Base-by-base conservation (phyloP, 257 asterid species). In the Solanum bulbocastanum region DNA sequence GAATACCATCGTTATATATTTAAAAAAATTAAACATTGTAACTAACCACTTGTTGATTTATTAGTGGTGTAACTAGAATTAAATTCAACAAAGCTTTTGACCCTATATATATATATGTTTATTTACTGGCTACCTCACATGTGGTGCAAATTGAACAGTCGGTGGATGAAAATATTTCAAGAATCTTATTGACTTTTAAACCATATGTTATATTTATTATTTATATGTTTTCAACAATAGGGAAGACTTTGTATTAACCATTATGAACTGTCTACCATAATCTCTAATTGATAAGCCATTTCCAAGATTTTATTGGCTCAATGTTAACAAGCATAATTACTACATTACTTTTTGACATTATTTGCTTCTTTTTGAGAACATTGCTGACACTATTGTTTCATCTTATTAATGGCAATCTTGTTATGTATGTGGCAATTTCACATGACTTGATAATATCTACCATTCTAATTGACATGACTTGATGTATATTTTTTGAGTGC, bases 271-370 rank as follows among this genome's bases (percentile, higher is more conserved):
- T 91, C 75, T 91, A 87, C 89, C 92, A 37, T 87, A 91, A 30
- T 46, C 39, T 30, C 3, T 46, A 30, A 81, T 52, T 46, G 42
- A 81, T 90, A 86, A 83, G 36, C 88, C 86, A 87, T 89, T 35
- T 23, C 18, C 87, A 88, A 89, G 68, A 78, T 92, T 74, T 92
- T 92, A 87, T 91, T 88, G 95, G 94, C 95, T 93, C 94, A 89
- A 94, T 93, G 93, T 87, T 35, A 52, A 18, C 52, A 27, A 85
- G 52, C 87, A 89, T 94, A 85, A 92, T 92, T 89, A 35, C 75
- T 73, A 66, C 85, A 56, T 6, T 3, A 20, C 25, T 52, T 74
- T 78, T 30, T 15, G 85, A 32, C 87, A 75, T 88, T 85, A 74
- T 83, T 27, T 5, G 12, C 87, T 20, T n/a, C 65, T 22, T 27